Conservation (phyloP, 768 basidiomycete species). For the Russula griseocarnosa region DNA sequence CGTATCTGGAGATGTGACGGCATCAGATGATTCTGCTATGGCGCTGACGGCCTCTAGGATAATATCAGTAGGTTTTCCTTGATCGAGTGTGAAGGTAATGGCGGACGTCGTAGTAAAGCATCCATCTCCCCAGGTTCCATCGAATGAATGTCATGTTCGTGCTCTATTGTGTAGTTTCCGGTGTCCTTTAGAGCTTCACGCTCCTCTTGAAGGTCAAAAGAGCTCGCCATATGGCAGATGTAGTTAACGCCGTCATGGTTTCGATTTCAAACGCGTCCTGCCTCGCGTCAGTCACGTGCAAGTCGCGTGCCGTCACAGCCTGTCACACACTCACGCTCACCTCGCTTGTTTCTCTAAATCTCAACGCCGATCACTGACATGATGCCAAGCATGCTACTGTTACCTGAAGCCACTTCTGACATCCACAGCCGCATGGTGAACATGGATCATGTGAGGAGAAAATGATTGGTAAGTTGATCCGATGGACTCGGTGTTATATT, state of each 20-base stretch:
- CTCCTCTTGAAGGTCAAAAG: slow-evolving; percentile 78
- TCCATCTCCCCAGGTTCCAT: slow-evolving; percentile 46
- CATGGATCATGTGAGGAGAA: background rate
- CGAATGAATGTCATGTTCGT: slow-evolving; percentile 60
- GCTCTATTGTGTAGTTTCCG: slow-evolving; percentile 58
- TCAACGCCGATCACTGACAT: no score
- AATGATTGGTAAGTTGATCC: background rate
- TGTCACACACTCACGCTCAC: background rate
- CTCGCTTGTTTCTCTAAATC: no score
- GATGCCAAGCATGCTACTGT: no score
- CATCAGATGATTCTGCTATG: slow-evolving; percentile 73
- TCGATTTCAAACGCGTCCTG: slow-evolving; percentile 6
- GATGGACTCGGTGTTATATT: background rate
- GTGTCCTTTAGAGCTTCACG: slow-evolving; percentile 59
- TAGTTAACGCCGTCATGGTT: background rate
- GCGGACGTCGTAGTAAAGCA: slow-evolving; percentile 55
- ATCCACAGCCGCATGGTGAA: background rate
- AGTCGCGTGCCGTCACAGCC: slow-evolving; percentile 13
- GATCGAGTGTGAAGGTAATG: background rate
- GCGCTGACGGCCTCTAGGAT: slow-evolving; percentile 69
- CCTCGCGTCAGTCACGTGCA: slow-evolving; percentile 16
- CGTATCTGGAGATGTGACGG: slow-evolving; percentile 59
- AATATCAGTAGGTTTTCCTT: slow-evolving; percentile 10
- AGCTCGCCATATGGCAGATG: slow-evolving; percentile 28
- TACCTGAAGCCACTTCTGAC: no score